Base-by-base conservation (phyloP, 106 monocot species). In the Gastrodia elata region DNA sequence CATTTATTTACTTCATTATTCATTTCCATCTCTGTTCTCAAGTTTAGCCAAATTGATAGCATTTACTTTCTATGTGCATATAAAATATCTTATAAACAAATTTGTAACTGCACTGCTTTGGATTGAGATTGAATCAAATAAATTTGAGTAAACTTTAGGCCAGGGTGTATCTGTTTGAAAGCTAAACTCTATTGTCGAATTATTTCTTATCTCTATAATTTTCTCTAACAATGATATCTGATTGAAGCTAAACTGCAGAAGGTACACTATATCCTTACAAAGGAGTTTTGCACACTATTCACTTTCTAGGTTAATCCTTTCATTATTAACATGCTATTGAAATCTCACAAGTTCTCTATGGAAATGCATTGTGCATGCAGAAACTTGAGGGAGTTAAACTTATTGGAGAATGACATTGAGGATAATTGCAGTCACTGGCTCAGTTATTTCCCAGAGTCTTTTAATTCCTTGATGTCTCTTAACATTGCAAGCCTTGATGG, bases 381-480 rank as follows among this genome's bases (percentile, higher is more conserved):
- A 69, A 73, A 88, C 59, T 70, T 91, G 36, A 75, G 80, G 76
- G 94, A 81, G 74, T 86, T 94, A 6, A 84, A 94, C 69, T 74
- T 94, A 10, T 84, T 78, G 68, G 91, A 94, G 73, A 91, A 81
- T 73, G 84, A 86, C 8, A 82, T 91, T 43, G 84, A 91, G 39
- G 86, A 91, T 56, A 81, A 70, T 49, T 81, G 82, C 77, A 72
- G 75, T 14, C 82, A 91, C 34, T 94, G 94, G 94, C 84, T 94
- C 4, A 78, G 83, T 43, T 75, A 83, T 64, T 85, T 94, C 65
- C 88, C 91, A 16, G 91, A 94, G 64, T 74, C 86, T 15, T 90
- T 72, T 64, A 86, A 78, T 0, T 91, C 91, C 38, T 68, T 94
- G n/a, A 88, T 87, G 8, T 84, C 84, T 65, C 80, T 94, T 30